Conservation (phyloP, 768 basidiomycete species). For the Kwoniella europaea region DNA sequence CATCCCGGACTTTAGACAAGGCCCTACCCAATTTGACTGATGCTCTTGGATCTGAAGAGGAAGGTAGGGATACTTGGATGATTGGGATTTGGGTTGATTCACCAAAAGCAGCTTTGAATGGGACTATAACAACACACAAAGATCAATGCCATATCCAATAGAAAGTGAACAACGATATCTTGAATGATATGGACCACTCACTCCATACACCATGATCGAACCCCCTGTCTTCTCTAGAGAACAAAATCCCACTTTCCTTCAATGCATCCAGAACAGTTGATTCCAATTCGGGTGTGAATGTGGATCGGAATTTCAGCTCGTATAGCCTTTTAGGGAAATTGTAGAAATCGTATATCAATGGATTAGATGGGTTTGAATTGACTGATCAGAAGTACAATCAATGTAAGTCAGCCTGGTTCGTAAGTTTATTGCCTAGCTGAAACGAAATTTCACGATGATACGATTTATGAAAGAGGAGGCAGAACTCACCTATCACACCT, state of each 20-base stretch:
- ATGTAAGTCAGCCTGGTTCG: not conserved
- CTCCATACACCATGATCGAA: constrained; percentile 54
- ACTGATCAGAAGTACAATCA: constrained; percentile 23
- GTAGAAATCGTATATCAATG: constrained; percentile 53
- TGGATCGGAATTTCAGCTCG: constrained; percentile 39
- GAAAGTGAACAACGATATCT: no score
- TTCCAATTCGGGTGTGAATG: constrained; percentile 6
- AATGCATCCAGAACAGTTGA: constrained; percentile 31
- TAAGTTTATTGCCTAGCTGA: no score
- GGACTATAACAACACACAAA: constrained; percentile 27
- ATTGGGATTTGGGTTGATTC: constrained; percentile 37
- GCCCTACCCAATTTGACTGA: constrained; percentile 46
- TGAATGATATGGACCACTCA: constrained; percentile 25
- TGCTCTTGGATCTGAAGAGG: constrained; percentile 28
- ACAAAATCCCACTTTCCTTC: constrained; percentile 18
- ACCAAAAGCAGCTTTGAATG: constrained; percentile 41
- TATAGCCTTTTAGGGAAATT: constrained; percentile 51
- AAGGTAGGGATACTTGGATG: constrained; percentile 50
- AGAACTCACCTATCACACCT: constrained; percentile 40
- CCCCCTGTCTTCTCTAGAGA: constrained; percentile 33
- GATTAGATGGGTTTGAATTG: constrained; percentile 45
- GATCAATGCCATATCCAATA: no score
- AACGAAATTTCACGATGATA: not conserved
- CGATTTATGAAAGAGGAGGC: not conserved
- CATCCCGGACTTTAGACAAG: constrained; percentile 37